phyloP scores from a whole-genome alignment of 2,329 filamentous ascomycete genomes.

The Epichloe aotearoae region DNA sequence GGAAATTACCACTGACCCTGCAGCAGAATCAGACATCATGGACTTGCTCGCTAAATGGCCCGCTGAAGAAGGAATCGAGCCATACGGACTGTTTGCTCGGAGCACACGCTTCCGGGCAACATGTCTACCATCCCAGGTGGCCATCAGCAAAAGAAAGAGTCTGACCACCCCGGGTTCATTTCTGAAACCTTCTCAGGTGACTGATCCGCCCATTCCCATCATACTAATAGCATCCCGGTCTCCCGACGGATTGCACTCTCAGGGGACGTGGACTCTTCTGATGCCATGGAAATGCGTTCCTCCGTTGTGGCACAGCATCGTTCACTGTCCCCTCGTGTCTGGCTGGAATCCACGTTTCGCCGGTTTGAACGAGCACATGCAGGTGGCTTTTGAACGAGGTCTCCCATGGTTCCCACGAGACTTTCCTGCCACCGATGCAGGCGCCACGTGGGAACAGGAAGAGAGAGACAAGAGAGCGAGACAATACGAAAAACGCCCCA shows the following conservation, averaged over 20 bases:
- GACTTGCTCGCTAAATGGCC: conserved; percentile 56
- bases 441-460: conserved; percentile 61
- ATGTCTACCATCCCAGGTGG: conserved; percentile 60
- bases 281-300: conserved; percentile 84
- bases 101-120: conserved; percentile 50
- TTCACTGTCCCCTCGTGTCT: conserved; percentile 67
- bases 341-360: conserved; percentile 75
- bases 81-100: conserved; percentile 53
- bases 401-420: conserved; percentile 79
- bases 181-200: conserved; percentile 36
- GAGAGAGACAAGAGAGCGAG: conserved; percentile 59
- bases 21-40: conserved; percentile 32
- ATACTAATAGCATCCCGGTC: conserved; percentile 51
- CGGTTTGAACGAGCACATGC: conserved; percentile 64
- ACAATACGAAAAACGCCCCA: conserved; percentile 66
- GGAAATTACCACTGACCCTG: conserved; percentile 25
- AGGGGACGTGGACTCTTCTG: conserved; percentile 69
- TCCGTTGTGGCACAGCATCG: conserved; percentile 73
- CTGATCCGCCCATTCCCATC: conserved; percentile 67
- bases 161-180: conserved; percentile 48
- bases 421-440: conserved; percentile 65
- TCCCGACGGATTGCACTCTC: conserved; percentile 31
- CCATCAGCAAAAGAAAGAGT: conserved; percentile 64
- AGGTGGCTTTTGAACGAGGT: conserved; percentile 69
- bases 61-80: conserved; percentile 36